Evolutionary conservation across 805 yeast genomes (phyloP).

Genomic region (Starmerella roubikii): DNA sequence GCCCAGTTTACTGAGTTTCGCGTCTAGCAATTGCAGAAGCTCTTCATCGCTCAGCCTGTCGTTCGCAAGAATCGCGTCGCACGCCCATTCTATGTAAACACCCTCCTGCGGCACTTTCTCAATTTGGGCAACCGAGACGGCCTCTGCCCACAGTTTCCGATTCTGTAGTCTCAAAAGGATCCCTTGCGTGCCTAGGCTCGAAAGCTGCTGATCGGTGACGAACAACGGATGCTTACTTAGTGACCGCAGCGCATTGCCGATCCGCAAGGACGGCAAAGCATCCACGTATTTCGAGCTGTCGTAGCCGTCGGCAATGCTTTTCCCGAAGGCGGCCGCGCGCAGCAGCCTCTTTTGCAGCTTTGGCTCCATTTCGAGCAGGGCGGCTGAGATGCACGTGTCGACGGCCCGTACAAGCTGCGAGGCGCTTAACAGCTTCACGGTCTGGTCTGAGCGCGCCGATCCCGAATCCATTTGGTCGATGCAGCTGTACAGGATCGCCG

Average conservation of each 20-base stretch:
- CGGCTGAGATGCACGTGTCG: conserved; percentile 55
- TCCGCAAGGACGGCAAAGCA: conserved; percentile 47
- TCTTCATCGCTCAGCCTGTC: conserved; percentile 39
- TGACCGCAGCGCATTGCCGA: conserved; percentile 51
- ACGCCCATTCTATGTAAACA: conserved; percentile 72
- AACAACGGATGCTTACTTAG: conserved; percentile 31
- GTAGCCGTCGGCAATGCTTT: conserved; percentile 38
- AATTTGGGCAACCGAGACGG: conserved; percentile 46
- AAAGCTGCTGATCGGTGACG: conserved; percentile 45
- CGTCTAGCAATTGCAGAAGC: conserved; percentile 37
- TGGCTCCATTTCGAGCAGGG: conserved; percentile 63
- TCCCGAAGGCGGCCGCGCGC: conserved; percentile 78
- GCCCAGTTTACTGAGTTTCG: conserved; percentile 31
- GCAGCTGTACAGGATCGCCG: conserved; percentile 73
- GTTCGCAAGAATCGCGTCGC: conserved; percentile 47
- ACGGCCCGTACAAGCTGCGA: conserved; percentile 45
- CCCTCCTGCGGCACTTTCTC: conserved; percentile 35
- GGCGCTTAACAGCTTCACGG: conserved; percentile 43
- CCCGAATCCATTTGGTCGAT: conserved; percentile 49
- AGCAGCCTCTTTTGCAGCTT: conserved; percentile 68
- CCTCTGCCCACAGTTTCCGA: conserved; percentile 47
- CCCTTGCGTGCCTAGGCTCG: conserved; percentile 39
- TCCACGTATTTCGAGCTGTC: conserved; percentile 50
- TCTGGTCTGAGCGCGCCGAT: conserved; percentile 72
- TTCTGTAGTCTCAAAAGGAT: conserved; percentile 44